A percentile compares a stretch with the other conserved stretches of the same genome.
Evolutionary conservation across 2,329 filamentous ascomycete genomes (phyloP).

Genomic region (Graphilbum fragrans): DNA sequence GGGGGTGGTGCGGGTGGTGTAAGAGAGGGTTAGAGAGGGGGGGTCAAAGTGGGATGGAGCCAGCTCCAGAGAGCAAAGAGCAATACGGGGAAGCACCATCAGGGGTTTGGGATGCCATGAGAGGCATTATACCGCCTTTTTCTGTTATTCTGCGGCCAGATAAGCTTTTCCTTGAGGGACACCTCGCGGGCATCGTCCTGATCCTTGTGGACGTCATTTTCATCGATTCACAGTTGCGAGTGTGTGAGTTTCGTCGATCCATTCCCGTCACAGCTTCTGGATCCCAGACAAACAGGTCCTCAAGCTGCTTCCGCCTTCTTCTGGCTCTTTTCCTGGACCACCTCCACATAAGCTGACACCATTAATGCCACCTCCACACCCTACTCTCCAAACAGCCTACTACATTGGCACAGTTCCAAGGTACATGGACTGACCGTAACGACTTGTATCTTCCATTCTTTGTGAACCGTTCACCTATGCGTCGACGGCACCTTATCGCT

Average conservation of each 20-base stretch:
- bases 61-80: neutral
- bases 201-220: too few relatives aligned
- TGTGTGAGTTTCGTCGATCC: too few relatives aligned
- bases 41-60: neutral
- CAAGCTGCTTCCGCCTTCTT: too few relatives aligned
- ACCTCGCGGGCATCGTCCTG: too few relatives aligned
- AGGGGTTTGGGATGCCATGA: neutral
- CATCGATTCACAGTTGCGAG: too few relatives aligned
- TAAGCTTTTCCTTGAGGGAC: too few relatives aligned
- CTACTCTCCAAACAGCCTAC: too few relatives aligned
- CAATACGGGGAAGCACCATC: neutral
- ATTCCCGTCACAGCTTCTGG: too few relatives aligned
- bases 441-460: neutral
- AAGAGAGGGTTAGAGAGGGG: neutral
- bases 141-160: too few relatives aligned
- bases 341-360: too few relatives aligned
- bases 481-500: neutral
- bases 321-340: neutral
- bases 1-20: neutral
- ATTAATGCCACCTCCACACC: too few relatives aligned
- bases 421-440: neutral
- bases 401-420: neutral
- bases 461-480: neutral
- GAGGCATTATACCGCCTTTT: neutral
- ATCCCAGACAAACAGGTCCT: too few relatives aligned